Base-by-base conservation (phyloP, 768 basidiomycete genomes). In the Russula emetica region DNA sequence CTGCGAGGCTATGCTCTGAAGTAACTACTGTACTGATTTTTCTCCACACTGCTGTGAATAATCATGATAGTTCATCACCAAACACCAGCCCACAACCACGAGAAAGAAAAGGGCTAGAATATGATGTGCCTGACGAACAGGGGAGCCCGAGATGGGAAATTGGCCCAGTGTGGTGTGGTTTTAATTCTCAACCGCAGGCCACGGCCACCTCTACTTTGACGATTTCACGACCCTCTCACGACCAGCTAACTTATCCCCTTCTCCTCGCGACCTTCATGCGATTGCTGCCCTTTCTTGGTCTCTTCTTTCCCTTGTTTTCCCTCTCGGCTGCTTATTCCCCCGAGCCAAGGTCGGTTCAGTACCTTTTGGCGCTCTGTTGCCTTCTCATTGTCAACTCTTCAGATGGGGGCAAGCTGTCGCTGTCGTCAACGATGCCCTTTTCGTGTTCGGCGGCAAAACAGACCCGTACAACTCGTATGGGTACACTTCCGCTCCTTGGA, bases 351-450 rank as follows among this genome's bases (percentile, higher is more conserved):
- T 65, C 7, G 4, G 59, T 44, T 2, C 11, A 11, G n/a, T 47
- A 1, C 26, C 36, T 2, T 28, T 22, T 24, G n/a, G 49, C 54
- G 24, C 18, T n/a, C 20, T 7, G 0, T 36, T 3, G 2, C 13
- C 24, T 16, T 4, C 45, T 53, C 34, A 45, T 38, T 8, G 34
- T 26, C 24, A 28, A 18, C 32, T 11, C 58, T 34, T 44, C 54
- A 94, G 94, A 78, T 96, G 94, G 94, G 94, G 87, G 32, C 91
- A 92, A 67, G 88, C 90, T 5, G 76, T 78, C 0, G 80, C 84
- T 22, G 70, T 87, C 49, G 72, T 88, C 26, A 77, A 82, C 69
- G 79, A 83, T 66, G 78, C 78, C 13, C 77, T 95, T 49, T 85
- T 85, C 71, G 76, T 94, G 47, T 85, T 90, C 63, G 94, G 93